Evolutionary conservation across 2,329 filamentous ascomycete species (phyloP).

Genomic region (Fusarium chlamydosporum): DNA sequence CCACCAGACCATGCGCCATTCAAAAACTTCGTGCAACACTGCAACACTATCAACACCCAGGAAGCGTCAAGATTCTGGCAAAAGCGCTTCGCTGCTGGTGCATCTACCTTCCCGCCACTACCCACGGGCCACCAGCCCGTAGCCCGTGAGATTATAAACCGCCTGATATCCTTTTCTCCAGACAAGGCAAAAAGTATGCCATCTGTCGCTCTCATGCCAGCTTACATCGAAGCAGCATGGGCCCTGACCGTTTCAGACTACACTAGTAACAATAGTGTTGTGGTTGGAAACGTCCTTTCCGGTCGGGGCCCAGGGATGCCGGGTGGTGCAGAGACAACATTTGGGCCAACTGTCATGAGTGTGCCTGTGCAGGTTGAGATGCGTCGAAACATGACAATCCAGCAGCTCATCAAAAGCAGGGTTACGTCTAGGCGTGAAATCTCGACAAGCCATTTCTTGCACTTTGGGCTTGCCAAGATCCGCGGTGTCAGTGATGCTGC

Average conservation of each 20-base stretch:
- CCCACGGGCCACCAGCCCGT: background rate
- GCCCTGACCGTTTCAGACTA: background rate
- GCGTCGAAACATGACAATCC: background rate
- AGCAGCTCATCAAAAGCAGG: background rate
- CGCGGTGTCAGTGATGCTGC: background rate
- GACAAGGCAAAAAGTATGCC: background rate
- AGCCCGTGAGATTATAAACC: background rate
- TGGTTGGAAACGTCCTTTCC: background rate
- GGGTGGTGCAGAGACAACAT: background rate
- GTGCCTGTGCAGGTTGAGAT: background rate
- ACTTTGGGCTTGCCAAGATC: background rate
- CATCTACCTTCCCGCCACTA: background rate
- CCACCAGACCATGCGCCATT: background rate
- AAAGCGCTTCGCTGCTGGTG: background rate
- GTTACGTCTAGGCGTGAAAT: background rate
- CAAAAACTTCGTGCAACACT: background rate
- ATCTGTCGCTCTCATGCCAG: background rate
- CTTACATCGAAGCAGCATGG: constrained; percentile 4
- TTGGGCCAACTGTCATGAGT: background rate
- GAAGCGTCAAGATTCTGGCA: background rate
- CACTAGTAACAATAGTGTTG: background rate
- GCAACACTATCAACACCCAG: background rate
- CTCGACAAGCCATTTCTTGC: background rate
- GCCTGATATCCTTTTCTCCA: background rate
- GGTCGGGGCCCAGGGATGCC: background rate